Evolutionary conservation across 768 basidiomycete genomes (phyloP).

Genomic region (Xanthoconium purpureum): DNA sequence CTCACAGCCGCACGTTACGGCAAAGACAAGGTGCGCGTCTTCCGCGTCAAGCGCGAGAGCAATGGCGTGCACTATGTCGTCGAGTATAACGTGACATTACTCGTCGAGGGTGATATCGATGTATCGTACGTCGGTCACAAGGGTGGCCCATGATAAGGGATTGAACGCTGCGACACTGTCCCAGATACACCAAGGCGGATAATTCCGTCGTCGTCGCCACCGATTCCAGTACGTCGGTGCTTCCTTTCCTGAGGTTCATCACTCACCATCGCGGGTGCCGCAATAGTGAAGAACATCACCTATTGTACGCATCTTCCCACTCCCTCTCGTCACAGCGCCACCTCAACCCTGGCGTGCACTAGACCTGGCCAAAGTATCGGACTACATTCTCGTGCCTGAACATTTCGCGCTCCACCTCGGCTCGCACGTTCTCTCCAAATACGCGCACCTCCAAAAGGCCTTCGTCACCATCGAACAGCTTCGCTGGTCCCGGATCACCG

Average conservation of each 20-base stretch:
- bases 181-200: constrained; percentile 83
- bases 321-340: not conserved
- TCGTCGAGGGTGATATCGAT: constrained; percentile 85
- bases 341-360: not conserved
- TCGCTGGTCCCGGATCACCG: constrained; percentile 77
- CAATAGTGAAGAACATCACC: constrained; percentile 63
- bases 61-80: constrained; percentile 63
- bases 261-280: not conserved
- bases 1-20: constrained; percentile 69
- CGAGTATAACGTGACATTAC: constrained; percentile 77
- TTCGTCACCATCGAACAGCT: constrained; percentile 74
- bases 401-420: constrained; percentile 86
- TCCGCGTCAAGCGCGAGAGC: constrained; percentile 74
- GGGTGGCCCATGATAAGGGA: not conserved
- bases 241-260: not conserved
- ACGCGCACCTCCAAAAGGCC: constrained; percentile 69
- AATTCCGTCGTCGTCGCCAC: constrained; percentile 89
- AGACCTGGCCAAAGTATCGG: constrained; percentile 88
- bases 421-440: constrained; percentile 76
- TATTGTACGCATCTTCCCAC: constrained; percentile 43
- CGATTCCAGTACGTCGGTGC: constrained; percentile 67
- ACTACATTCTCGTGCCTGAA: constrained; percentile 79
- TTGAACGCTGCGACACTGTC: not conserved
- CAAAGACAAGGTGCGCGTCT: constrained; percentile 85
- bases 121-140: constrained; percentile 45